phyloP scores from a whole-genome alignment of 495 filamentous ascomycete species.

The Penicillium dipodomyicola region DNA sequence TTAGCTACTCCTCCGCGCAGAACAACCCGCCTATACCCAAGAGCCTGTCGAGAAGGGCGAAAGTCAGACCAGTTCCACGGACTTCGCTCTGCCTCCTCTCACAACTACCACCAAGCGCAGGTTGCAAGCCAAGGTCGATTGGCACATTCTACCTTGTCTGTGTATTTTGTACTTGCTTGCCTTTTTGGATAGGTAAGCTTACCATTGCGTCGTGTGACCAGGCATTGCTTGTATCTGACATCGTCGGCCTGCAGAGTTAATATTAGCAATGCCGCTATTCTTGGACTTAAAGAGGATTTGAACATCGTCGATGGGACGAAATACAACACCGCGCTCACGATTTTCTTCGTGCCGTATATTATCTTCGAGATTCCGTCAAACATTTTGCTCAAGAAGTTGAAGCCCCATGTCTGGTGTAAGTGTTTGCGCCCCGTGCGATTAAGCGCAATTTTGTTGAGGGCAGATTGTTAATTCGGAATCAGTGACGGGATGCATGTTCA shows the following conservation, averaged over 20 bases:
- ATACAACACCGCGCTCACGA: slow-evolving; percentile 77
- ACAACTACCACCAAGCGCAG: slow-evolving; percentile 63
- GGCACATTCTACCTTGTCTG: slow-evolving; percentile 75
- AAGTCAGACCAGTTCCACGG: slow-evolving; percentile 26
- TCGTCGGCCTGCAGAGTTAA: slow-evolving; percentile 49
- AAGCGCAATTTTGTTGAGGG: neutral
- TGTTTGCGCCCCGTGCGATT: slow-evolving; percentile 2
- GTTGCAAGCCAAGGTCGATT: slow-evolving; percentile 74
- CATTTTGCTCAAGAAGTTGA: slow-evolving; percentile 76
- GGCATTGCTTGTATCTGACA: slow-evolving; percentile 10
- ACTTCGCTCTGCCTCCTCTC: slow-evolving; percentile 33
- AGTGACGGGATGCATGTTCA: slow-evolving; percentile 75
- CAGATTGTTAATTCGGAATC: slow-evolving; percentile 4
- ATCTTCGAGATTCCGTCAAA: slow-evolving; percentile 87
- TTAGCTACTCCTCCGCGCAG: slow-evolving; percentile 3
- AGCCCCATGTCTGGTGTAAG: slow-evolving; percentile 74
- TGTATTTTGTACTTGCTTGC: slow-evolving; percentile 82
- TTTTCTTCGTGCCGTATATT: slow-evolving; percentile 94
- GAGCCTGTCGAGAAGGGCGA: slow-evolving; percentile 27
- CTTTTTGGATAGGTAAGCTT: slow-evolving; percentile 72
- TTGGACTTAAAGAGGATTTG: slow-evolving; percentile 64
- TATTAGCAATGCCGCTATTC: slow-evolving; percentile 63
- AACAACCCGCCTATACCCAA: slow-evolving; percentile 20
- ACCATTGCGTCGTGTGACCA: neutral
- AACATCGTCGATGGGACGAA: slow-evolving; percentile 52